Conservation (phyloP, 306 rosid genomes). For the Abrus pulchellus region DNA sequence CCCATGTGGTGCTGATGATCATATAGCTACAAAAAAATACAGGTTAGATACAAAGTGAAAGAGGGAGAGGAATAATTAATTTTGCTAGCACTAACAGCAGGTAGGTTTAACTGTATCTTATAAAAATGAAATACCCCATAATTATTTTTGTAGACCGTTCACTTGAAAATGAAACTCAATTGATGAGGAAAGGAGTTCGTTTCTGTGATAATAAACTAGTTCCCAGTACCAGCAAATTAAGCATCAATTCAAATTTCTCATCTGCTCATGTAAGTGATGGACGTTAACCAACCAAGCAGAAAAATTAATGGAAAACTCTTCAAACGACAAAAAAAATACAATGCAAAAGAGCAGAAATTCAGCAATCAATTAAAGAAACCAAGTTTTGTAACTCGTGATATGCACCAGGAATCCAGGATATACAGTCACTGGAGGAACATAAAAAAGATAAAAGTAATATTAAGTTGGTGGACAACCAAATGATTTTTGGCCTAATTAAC, state of each 20-base stretch:
- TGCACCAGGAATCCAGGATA: not conserved
- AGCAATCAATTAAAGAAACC: not conserved
- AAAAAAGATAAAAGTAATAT: not conserved
- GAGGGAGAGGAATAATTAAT: not conserved
- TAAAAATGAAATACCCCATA: constrained; percentile 19
- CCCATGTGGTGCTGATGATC: constrained; percentile 99
- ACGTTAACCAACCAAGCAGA: not conserved
- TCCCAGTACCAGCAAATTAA: constrained; percentile 11
- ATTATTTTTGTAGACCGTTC: not conserved
- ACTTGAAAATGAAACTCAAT: constrained; percentile 25
- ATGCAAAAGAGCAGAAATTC: not conserved
- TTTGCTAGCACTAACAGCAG: constrained; percentile 33
- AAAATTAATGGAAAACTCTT: constrained; percentile 14
- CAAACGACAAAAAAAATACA: not conserved
- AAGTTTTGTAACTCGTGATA: not conserved
- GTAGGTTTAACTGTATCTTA: constrained; percentile 2
- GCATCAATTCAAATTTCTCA: constrained; percentile 27
- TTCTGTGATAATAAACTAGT: constrained; percentile 21
- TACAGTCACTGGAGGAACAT: not conserved
- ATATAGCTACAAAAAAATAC: constrained; percentile 63
- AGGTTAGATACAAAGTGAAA: constrained; percentile 33
- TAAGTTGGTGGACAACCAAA: not conserved
- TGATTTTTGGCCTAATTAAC: constrained; percentile 17
- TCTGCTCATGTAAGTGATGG: not conserved
- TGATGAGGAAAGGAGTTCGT: not conserved